Base-by-base conservation (phyloP, 1,284 basidiomycete genomes). In the Schizophyllum commune region DNA sequence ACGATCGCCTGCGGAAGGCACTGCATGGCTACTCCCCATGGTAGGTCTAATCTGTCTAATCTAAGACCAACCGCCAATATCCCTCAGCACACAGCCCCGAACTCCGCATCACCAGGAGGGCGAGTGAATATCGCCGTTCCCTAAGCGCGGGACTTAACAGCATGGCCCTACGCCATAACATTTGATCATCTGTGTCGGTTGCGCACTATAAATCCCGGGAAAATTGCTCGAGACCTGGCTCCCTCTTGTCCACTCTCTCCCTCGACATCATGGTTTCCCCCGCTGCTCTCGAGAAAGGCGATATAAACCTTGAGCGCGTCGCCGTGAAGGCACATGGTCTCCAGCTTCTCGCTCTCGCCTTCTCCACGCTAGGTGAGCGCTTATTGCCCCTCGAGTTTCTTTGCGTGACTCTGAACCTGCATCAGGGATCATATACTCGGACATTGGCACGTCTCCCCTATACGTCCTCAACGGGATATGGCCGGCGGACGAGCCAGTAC, bases 391-490 rank as follows among this genome's bases (percentile, higher is more conserved):
- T 27, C 27, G 11, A 55, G 53, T 11, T 9, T 55, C 19, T 13
- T 15, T 11, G 53, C 11, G 19, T 21, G 3, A 13, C 53, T 5
- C 19, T 21, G 53, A 58, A 58, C 11, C 56, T 56, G 17, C 15
- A 53, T 17, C 58, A 84, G 84, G 84, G 1, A 83, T 86, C 55
- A 84, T 86, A 55, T 88, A 87, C 67, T 84, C 83, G n/a, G 84
- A 86, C 68, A 82, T 85, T 58, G 82, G 83, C 15, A 86, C 84
- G 0, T 84, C 82, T 0, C 84, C 86, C 1, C 71, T 88, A 13
- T 87, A 87, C 68, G 81, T 83, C 1, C 67, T 89, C 33, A 87
- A 86, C 66, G 84, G 83, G 17, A 81, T 88, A 15, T 88, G 84
- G 81, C 77, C 82, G 4, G 54, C 80, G 0, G 59, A 64, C 15